These are phyloP conservation scores for Aplosporella prunicola DNA, from an alignment of 2,329 filamentous ascomycete species.

Conservation along the genomic window DNA sequence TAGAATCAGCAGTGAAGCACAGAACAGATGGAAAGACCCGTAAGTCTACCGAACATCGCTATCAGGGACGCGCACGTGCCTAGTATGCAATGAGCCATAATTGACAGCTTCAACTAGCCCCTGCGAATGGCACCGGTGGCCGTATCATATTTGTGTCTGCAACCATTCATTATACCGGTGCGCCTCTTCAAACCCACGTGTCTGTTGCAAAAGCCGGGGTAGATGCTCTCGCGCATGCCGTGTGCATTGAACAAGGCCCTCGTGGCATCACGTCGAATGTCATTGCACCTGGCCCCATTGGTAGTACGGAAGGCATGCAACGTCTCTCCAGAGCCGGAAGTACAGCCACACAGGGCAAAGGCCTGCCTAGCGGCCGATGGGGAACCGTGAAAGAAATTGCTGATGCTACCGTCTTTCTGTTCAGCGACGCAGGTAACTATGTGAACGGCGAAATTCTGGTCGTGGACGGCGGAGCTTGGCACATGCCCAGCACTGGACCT, in stretches of 20 bases:
- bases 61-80: too few relatives aligned
- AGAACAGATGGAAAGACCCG: slow-evolving; percentile 49
- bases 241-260: slow-evolving; percentile 84
- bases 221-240: slow-evolving; percentile 69
- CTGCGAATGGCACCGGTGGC: slow-evolving; percentile 53
- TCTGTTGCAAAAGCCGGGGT: slow-evolving; percentile 84
- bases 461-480: slow-evolving; percentile 47
- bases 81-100: background rate
- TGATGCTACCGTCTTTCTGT: slow-evolving; percentile 83
- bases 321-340: slow-evolving; percentile 29
- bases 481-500: slow-evolving; percentile 26
- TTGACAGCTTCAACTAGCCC: slow-evolving; percentile 14
- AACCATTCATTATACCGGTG: slow-evolving; percentile 81
- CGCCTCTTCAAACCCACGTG: slow-evolving; percentile 82
- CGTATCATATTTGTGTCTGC: slow-evolving; percentile 86
- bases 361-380: slow-evolving; percentile 63
- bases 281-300: slow-evolving; percentile 79
- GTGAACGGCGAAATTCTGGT: slow-evolving; percentile 77
- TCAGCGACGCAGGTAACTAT: slow-evolving; percentile 76
- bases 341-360: slow-evolving; percentile 21
- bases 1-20: slow-evolving; percentile 59
- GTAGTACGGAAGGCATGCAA: slow-evolving; percentile 59
- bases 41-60: too few relatives aligned
- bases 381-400: slow-evolving; percentile 81
- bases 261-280: slow-evolving; percentile 79